Evolutionary conservation across 1,139 yeast species (phyloP).

Genomic region (Suhomyces maxii): DNA sequence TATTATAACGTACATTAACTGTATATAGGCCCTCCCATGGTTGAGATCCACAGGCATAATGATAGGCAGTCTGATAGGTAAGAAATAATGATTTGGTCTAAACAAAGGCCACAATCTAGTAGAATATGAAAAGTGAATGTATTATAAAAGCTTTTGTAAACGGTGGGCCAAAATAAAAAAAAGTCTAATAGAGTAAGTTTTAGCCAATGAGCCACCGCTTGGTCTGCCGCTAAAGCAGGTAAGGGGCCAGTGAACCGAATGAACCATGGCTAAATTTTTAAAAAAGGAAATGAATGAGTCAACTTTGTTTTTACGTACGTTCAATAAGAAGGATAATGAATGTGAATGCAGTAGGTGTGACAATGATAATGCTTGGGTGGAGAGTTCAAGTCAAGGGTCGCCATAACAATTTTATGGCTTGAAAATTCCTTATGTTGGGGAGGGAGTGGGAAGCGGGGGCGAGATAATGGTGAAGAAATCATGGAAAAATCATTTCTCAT

Average conservation of each 20-base stretch:
- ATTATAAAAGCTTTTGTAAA: no score
- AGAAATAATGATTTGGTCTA: no score
- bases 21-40: constrained; percentile 4
- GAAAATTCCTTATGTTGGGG: not conserved
- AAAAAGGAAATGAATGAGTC: not conserved
- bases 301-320: no score
- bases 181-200: no score
- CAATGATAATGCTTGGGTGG: not conserved
- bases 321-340: not conserved
- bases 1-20: not conserved
- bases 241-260: not conserved
- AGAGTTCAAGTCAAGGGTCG: not conserved
- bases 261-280: not conserved
- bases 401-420: not conserved
- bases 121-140: no score
- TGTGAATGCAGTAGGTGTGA: not conserved
- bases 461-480: not conserved
- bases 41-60: not conserved
- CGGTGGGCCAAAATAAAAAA: not conserved
- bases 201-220: constrained; percentile 1
- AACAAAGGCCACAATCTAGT: no score
- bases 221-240: not conserved
- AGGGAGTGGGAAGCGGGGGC: no score
- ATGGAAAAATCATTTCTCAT: not conserved
- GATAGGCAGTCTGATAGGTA: no score